These are phyloP conservation scores for Byssothecium circinans DNA, from an alignment of 2,329 filamentous ascomycete species.

Conservation along the genomic window DNA sequence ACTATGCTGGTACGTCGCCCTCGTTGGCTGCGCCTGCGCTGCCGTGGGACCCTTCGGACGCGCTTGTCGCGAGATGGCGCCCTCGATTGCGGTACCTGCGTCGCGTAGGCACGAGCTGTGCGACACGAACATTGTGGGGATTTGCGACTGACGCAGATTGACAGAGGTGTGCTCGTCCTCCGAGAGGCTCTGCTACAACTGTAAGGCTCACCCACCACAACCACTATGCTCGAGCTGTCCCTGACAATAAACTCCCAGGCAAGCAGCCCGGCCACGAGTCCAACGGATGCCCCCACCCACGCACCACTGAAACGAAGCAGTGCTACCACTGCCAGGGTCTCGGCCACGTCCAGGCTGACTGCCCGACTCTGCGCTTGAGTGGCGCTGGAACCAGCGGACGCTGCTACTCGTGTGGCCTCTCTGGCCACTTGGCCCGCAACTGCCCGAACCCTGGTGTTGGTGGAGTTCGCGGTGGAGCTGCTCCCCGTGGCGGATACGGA, in stretches of 20 bases:
- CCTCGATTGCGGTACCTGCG: constrained; percentile 13
- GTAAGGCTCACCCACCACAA: constrained; percentile 55
- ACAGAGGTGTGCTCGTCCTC: constrained; percentile 94
- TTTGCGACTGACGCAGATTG: constrained; percentile 24
- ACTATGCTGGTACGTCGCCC: constrained; percentile 52
- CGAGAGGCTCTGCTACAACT: constrained; percentile 99
- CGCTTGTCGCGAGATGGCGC: constrained; percentile 16
- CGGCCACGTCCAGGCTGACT: constrained; percentile 97
- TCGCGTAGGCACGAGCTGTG: constrained; percentile 22
- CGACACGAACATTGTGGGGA: constrained; percentile 1
- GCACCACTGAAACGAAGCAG: constrained; percentile 97
- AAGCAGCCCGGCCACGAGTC: constrained; percentile 96
- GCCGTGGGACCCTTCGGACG: constrained; percentile 21
- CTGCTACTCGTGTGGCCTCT: constrained; percentile 95
- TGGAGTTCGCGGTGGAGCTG: constrained; percentile 64
- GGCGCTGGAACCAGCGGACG: constrained; percentile 78
- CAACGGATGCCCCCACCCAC: constrained; percentile 92
- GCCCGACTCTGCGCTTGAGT: constrained; percentile 90
- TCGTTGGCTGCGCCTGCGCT: constrained; percentile 19
- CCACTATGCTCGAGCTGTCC: constrained; percentile 8
- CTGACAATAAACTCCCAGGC: constrained; percentile 51
- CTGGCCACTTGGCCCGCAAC: constrained; percentile 87
- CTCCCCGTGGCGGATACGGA: constrained; percentile 73
- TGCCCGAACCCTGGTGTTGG: constrained; percentile 76
- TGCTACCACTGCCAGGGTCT: constrained; percentile 99